Evolutionary conservation across 2,329 filamentous ascomycete genomes (phyloP), one percentile per base, ranked within the genome.

Genomic region (Aspergillus versicolor): DNA sequence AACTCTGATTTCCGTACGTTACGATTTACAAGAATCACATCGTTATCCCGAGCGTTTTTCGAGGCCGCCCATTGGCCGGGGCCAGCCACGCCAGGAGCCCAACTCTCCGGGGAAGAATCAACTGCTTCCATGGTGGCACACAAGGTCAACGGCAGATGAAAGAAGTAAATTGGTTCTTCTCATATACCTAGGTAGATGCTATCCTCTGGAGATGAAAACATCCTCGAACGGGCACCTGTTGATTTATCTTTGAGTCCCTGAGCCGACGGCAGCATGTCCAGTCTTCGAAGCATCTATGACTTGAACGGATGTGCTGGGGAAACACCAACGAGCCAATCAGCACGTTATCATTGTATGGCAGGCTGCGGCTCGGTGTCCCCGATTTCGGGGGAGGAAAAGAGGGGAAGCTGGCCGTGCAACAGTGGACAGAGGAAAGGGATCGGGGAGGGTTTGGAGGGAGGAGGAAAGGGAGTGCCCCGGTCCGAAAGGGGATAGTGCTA

Each of bases 321-420:
- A 67, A 69, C 45, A 42, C 51, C 30, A 42, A 47, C 51, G 50
- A 52, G 41, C 60, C 58, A 65, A 67, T 65, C 61, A 17, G 15
- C 22, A 34, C 21, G 27, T 24, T 7, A 19, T n/a, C 9, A 42
- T 42, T 11, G 40, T 17, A 21, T 42, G 42, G 53, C 57, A 52
- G 56, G 54, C 56, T 53, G 53, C 59, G 56, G 60, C 63, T 62
- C 59, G 58, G 48, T 13, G 32, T 56, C 57, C 62, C 70, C 70
- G 70, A 72, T 59, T 61, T 71, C 69, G 69, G 69, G 62, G 62
- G 49, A 51, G 54, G 47, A 48, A 9, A 42, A 32, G 42, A 51
- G 52, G 55, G 51, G 46, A 58, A 46, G 22, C 19, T 37, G 38
- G 43, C 19, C 40, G 49, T 49, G 40, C 40, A 40, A 46, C 47